Percentiles rank a stretch among this genome's conserved stretches.
These are phyloP conservation scores for Sporothrix dimorphospora DNA, from an alignment of 2,329 filamentous ascomycete species.

Conservation along the genomic window DNA sequence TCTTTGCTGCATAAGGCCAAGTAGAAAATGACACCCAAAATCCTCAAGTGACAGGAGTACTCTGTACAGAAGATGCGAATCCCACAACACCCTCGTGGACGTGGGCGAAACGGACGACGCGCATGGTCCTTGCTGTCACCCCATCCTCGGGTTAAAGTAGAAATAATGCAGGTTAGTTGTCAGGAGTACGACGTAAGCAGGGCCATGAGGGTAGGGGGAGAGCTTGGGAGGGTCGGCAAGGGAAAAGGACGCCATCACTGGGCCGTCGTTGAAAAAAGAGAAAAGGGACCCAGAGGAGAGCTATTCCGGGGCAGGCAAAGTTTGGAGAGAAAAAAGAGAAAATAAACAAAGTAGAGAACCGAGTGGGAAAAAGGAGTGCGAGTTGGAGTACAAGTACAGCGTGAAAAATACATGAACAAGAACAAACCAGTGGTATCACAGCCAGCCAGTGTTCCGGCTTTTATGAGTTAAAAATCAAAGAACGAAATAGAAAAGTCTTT, in stretches of 20 bases:
- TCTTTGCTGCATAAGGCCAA: neutral
- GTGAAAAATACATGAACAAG: neutral
- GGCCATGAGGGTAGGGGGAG: too few relatives aligned
- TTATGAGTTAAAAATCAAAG: too few relatives aligned
- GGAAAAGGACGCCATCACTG: neutral
- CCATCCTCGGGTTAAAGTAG: neutral
- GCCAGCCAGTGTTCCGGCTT: too few relatives aligned
- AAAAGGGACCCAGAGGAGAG: neutral
- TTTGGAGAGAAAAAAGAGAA: neutral
- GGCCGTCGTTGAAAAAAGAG: neutral
- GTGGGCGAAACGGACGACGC: neutral
- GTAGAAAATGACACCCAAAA: too few relatives aligned
- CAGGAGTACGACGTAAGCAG: too few relatives aligned
- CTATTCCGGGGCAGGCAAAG: neutral
- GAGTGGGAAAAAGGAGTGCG: neutral
- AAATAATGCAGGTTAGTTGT: neutral
- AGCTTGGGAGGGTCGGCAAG: neutral
- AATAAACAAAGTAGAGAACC: neutral
- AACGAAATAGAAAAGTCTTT: too few relatives aligned
- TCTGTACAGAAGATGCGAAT: neutral
- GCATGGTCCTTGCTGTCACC: slow-evolving; percentile 1
- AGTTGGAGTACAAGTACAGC: too few relatives aligned
- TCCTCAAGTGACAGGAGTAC: neutral
- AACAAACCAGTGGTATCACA: too few relatives aligned
- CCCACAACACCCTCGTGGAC: neutral